Evolutionary conservation across 768 basidiomycete species (phyloP).

Genomic region (Suillus hirtellus): DNA sequence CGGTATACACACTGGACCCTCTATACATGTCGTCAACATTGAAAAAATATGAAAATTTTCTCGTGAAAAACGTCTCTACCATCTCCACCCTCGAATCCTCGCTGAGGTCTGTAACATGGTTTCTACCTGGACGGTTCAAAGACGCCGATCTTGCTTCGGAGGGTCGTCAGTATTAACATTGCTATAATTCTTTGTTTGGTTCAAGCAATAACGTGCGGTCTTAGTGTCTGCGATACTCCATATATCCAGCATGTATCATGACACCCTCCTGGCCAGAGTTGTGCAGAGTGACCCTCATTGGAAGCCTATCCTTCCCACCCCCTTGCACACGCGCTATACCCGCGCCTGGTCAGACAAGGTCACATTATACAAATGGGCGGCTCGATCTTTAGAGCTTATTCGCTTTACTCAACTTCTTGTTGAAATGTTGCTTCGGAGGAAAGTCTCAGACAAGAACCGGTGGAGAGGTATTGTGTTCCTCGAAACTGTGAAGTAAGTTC

Average conservation of each 20-base stretch:
- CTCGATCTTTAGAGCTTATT: slow-evolving; percentile 72
- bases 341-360: slow-evolving; percentile 80
- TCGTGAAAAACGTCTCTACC: slow-evolving; percentile 81
- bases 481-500: slow-evolving; percentile 82
- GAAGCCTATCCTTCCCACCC: slow-evolving; percentile 72
- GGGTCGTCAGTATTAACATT: slow-evolving; percentile 65
- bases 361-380: slow-evolving; percentile 72
- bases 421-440: slow-evolving; percentile 85
- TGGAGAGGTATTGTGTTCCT: slow-evolving; percentile 80
- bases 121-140: slow-evolving; percentile 94
- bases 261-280: slow-evolving; percentile 78
- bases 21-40: slow-evolving; percentile 57
- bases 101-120: slow-evolving; percentile 89
- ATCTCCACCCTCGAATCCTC: slow-evolving; percentile 89
- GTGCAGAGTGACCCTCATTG: slow-evolving; percentile 65
- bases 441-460: slow-evolving; percentile 57
- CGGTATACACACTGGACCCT: neutral
- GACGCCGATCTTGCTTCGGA: slow-evolving; percentile 96
- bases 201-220: slow-evolving; percentile 17
- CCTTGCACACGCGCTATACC: slow-evolving; percentile 87
- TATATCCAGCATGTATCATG: slow-evolving; percentile 91
- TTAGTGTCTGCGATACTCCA: slow-evolving; percentile 87
- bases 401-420: slow-evolving; percentile 81
- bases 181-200: slow-evolving; percentile 18
- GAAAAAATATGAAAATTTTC: slow-evolving; percentile 78